These are phyloP conservation scores for Periconia macrospinosa DNA, from an alignment of 2,329 filamentous ascomycete genomes.

Conservation along the genomic window DNA sequence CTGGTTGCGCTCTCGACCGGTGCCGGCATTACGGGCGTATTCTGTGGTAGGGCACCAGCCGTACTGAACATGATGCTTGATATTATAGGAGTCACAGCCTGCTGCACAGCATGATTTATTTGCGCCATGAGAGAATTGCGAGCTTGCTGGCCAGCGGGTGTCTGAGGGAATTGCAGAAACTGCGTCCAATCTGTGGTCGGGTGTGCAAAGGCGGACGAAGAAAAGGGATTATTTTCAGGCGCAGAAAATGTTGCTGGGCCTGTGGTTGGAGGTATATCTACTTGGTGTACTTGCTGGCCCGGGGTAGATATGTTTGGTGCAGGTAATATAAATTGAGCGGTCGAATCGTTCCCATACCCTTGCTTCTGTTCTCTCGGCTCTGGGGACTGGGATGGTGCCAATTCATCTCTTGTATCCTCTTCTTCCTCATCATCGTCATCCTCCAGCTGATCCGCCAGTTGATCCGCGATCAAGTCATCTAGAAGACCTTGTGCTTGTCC, in stretches of 20 bases:
- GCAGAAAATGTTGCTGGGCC: background rate
- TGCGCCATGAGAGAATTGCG: slow-evolving; percentile 29
- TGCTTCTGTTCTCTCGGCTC: slow-evolving; percentile 2
- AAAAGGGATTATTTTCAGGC: background rate
- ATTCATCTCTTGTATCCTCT: slow-evolving; percentile 29
- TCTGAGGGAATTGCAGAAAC: slow-evolving; percentile 31
- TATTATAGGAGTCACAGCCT: slow-evolving; percentile 26
- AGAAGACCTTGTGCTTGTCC: slow-evolving; percentile 17
- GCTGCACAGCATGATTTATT: slow-evolving; percentile 27
- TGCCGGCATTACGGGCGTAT: slow-evolving; percentile 5
- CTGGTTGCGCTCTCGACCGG: slow-evolving; percentile 5
- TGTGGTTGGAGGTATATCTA: background rate
- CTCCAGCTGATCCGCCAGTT: slow-evolving; percentile 38
- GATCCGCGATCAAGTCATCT: slow-evolving; percentile 22
- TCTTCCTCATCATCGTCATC: slow-evolving; percentile 41
- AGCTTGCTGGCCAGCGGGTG: slow-evolving; percentile 30
- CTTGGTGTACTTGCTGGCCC: background rate
- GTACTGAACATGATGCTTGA: slow-evolving; percentile 15
- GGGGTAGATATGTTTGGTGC: background rate
- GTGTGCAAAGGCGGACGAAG: slow-evolving; percentile 16
- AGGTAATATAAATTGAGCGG: background rate
- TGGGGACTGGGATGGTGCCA: slow-evolving; percentile 26
- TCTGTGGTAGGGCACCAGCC: slow-evolving; percentile 7
- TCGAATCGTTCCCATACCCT: slow-evolving; percentile 1
- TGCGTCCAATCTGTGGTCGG: slow-evolving; percentile 23